Evolutionary conservation across 2,329 filamentous ascomycete genomes (phyloP).

Genomic region (Botrytis sinoallii): DNA sequence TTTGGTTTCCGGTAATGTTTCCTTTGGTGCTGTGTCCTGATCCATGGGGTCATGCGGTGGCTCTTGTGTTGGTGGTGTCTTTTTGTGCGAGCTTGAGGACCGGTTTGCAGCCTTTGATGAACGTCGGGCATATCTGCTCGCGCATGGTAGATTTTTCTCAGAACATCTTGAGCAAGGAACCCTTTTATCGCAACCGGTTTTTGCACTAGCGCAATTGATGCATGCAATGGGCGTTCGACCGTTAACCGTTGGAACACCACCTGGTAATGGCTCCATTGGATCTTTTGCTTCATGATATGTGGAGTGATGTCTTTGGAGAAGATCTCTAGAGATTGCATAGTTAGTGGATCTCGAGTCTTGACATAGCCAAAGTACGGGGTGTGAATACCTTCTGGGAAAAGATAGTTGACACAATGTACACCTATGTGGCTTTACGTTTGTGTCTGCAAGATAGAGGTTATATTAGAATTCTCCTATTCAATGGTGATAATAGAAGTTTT

Average conservation of each 20-base stretch:
- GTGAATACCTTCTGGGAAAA: constrained; percentile 48
- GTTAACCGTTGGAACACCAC: constrained; percentile 43
- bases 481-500: not conserved
- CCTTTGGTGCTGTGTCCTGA: constrained; percentile 13
- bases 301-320: constrained; percentile 50
- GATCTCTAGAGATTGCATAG: constrained; percentile 41
- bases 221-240: constrained; percentile 48
- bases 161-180: constrained; percentile 49
- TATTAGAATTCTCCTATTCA: not conserved
- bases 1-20: not conserved
- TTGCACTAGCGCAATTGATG: constrained; percentile 49
- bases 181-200: constrained; percentile 51
- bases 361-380: not conserved
- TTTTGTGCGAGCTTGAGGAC: constrained; percentile 17
- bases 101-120: constrained; percentile 44
- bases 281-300: constrained; percentile 52
- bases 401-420: constrained; percentile 49
- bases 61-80: constrained; percentile 14
- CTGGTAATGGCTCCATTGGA: constrained; percentile 44
- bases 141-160: constrained; percentile 49
- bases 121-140: constrained; percentile 49
- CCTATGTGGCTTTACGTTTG: constrained; percentile 53
- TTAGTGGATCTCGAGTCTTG: constrained; percentile 24
- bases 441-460: constrained; percentile 41
- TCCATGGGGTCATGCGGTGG: constrained; percentile 18